Evolutionary conservation across 345 rosid species (phyloP).

Genomic region (Pistacia integerrima): DNA sequence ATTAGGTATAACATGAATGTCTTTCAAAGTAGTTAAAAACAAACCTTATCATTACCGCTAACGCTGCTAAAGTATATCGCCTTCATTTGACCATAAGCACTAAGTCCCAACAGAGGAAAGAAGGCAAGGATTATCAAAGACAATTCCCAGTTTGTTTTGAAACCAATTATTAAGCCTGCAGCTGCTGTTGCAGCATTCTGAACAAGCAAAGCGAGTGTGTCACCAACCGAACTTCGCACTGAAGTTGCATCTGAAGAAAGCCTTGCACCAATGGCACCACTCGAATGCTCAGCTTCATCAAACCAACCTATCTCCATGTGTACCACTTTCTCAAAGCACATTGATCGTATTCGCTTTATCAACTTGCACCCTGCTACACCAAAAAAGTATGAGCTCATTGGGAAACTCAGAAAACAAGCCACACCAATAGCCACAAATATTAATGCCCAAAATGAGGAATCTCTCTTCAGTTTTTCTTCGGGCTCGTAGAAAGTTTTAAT

Average conservation of each 20-base stretch:
- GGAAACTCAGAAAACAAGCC: conserved; percentile 21
- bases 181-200: conserved; percentile 35
- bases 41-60: conserved; percentile 71
- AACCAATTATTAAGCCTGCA: conserved; percentile 41
- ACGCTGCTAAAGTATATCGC: conserved; percentile 45
- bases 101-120: conserved; percentile 38
- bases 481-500: conserved; percentile 34
- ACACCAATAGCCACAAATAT: conserved; percentile 35
- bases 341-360: conserved; percentile 35
- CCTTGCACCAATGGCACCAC: conserved; percentile 42
- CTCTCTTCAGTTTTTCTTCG: conserved; percentile 22
- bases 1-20: too few species aligned
- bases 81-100: conserved; percentile 49
- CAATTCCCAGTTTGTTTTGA: conserved; percentile 33
- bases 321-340: conserved; percentile 45
- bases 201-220: conserved; percentile 31
- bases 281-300: conserved; percentile 42
- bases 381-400: conserved; percentile 30
- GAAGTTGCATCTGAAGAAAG: conserved; percentile 39
- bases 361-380: conserved; percentile 35
- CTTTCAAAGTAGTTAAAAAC: background rate
- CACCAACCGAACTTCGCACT: conserved; percentile 37
- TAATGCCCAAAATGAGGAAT: conserved; percentile 33
- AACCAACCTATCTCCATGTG: conserved; percentile 50
- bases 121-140: conserved; percentile 28